Base-by-base conservation (phyloP, 345 rosid species). In the Citrus unshiu region DNA sequence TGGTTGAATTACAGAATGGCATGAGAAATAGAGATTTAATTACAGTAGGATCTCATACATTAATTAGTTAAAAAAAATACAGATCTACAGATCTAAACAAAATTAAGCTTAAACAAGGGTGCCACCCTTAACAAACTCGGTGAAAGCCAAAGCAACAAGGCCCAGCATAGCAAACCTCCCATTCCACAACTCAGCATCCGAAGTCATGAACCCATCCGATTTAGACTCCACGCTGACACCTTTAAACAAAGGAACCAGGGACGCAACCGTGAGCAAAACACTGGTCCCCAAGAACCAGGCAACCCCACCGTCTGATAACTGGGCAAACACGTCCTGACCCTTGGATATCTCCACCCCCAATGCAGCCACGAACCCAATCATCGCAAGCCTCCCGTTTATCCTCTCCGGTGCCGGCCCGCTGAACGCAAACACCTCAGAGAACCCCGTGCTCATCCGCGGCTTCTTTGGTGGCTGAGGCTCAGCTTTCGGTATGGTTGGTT, bases 351-450 rank as follows among this genome's bases (percentile, higher is more conserved):
- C 97, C 54, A 91, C 85, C 5, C 86, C 97, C 51, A 95, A 61
- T 1, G 98, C 98, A 0, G 94, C 89, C 3, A 89, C 95, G 51
- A 93, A 93, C 0, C 98, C 98, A 1, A 93, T 80, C 98, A 95
- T 92, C 6, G 98, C 98, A n/a, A 95, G 85, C 70, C 98, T 86
- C 0, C 97, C 97, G 72, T 95, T 93, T 57, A 95, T 93, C 81
- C 98, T 92, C 86, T 95, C 98, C 21, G 98, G 98, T 7, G 93
- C 98, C 1, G 92, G 95, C 40, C 98, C 98, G 35, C 94, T 86
- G 57, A 95, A 93, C 12, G 98, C 98, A 13, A 95, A 80, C 56
- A 93, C 73, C 22, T 93, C 98, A 0, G 85, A 64, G 73, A 91
- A 89, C n/a, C 84, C 88, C 0, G 92, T 91, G 86, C 91, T 92